Evolutionary conservation across 331 rosid species (phyloP), one percentile per base, ranked within the genome.

Genomic region (Prunus yedoensis): DNA sequence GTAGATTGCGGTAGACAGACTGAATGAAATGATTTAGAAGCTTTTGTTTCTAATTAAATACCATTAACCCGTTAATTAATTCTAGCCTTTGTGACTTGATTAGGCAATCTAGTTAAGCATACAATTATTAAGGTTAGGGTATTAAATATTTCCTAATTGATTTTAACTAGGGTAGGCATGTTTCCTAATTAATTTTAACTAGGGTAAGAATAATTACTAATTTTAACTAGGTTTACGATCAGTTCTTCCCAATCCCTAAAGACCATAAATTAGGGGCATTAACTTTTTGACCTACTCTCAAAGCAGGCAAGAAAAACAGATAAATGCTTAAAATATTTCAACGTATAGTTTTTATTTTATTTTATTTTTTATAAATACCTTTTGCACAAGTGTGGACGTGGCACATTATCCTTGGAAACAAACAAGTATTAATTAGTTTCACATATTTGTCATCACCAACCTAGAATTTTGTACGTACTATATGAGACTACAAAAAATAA

Each of bases 241-340:
- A 32, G 38, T 32, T 32, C 38, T 32, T 32, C 38, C 38, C 38
- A 32, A 32, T n/a, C 8, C 38, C 38, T 32, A 68, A 76, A 52
- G 77, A 79, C 78, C 82, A 74, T 66, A 68, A 49, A 20, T 46
- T 66, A 66, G 75, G 78, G 78, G 61, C 74, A 66, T 78, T 76
- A 63, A 71, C 83, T 68, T 88, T 86, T 87, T 77, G 82, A 84
- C 87, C 75, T n/a, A 72, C 65, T 21, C 20, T 21, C 20, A 43
- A 53, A 57, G 74, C 75, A 72, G 71, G 81, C 79, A 50, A 59
- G 50, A 54, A 25, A 73, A 60, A 38, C 43, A 38, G 43, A 35
- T 35, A 6, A 35, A 35, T 6, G 43, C 43, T 35, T 35, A 35
- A 35, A 38, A 38, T 38, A 38, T 38, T 38, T 38, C 43, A 38